phyloP scores from a whole-genome alignment of 352 stramenopile genomes.

The Pythium oligandrum region DNA sequence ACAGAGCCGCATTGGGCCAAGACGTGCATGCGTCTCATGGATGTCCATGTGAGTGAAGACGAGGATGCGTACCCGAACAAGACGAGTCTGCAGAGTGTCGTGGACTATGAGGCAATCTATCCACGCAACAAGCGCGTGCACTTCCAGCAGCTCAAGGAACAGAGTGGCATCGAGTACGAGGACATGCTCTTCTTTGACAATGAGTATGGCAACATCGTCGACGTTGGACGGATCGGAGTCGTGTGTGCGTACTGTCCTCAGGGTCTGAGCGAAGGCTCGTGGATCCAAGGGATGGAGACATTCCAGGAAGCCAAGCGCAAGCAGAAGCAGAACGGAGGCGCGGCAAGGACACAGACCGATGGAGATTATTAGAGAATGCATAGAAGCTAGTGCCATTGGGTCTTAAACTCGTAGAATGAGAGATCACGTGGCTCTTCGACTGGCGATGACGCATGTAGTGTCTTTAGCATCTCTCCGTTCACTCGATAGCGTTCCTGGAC shows the following conservation, averaged over 20 bases:
- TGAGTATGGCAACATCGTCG: constrained; percentile 74
- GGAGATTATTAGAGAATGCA: constrained; percentile 9
- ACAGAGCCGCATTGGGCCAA: constrained; percentile 73
- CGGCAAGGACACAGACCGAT: neutral
- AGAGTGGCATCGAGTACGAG: constrained; percentile 89
- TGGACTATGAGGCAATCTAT: constrained; percentile 83
- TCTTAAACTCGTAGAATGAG: constrained; percentile 9
- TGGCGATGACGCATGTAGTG: neutral
- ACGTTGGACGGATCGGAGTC: constrained; percentile 66
- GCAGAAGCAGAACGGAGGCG: neutral
- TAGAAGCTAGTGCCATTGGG: neutral
- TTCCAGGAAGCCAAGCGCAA: constrained; percentile 53
- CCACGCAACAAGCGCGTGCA: constrained; percentile 85
- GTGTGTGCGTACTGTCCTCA: constrained; percentile 75
- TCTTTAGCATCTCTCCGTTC: neutral
- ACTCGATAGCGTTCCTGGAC: neutral
- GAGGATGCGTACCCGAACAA: constrained; percentile 17
- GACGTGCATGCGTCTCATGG: constrained; percentile 72
- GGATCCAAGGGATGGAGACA: constrained; percentile 63
- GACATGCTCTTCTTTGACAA: constrained; percentile 98
- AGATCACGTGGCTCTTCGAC: constrained; percentile 2
- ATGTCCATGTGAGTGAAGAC: constrained; percentile 25
- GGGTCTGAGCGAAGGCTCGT: constrained; percentile 61
- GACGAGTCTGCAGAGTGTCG: constrained; percentile 44
- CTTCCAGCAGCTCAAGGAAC: constrained; percentile 88